These are phyloP conservation scores for Vitis hybrid DNA, from an alignment of 177 flowering plant species.

Conservation along the genomic window DNA sequence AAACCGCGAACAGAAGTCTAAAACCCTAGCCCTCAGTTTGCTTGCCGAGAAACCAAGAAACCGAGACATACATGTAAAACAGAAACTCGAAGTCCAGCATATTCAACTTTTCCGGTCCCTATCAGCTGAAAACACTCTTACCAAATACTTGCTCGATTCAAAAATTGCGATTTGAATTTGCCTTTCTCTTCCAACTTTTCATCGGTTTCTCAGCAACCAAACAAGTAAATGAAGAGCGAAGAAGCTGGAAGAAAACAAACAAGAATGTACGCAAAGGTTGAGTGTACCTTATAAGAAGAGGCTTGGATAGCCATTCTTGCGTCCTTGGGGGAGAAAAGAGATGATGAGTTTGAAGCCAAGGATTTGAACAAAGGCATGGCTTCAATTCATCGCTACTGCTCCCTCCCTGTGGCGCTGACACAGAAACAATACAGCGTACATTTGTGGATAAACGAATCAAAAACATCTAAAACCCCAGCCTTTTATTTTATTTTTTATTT, in stretches of 20 bases:
- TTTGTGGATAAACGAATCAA: too few species aligned
- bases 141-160: too few species aligned
- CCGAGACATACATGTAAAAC: background rate
- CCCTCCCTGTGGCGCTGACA: too few species aligned
- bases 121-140: too few species aligned
- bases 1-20: background rate
- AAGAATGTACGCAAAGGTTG: background rate
- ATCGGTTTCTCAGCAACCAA: constrained; percentile 1
- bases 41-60: constrained; percentile 5
- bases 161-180: too few species aligned
- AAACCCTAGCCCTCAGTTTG: background rate
- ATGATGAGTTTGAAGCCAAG: constrained; percentile 18
- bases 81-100: background rate
- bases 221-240: background rate
- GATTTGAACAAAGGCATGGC: constrained; percentile 21
- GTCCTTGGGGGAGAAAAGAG: constrained; percentile 15
- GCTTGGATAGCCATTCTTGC: constrained; percentile 26
- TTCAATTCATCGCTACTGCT: too few species aligned
- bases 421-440: too few species aligned
- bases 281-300: constrained; percentile 24
- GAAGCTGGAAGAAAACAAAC: background rate
- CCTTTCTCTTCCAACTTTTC: background rate
- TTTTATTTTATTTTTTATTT: too few species aligned
- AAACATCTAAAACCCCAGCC: too few species aligned
- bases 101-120: too few species aligned